Percentiles rank a stretch among this genome's conserved stretches.
phyloP scores from a whole-genome alignment of 345 rosid species.

The Hibiscus mutabilis region DNA sequence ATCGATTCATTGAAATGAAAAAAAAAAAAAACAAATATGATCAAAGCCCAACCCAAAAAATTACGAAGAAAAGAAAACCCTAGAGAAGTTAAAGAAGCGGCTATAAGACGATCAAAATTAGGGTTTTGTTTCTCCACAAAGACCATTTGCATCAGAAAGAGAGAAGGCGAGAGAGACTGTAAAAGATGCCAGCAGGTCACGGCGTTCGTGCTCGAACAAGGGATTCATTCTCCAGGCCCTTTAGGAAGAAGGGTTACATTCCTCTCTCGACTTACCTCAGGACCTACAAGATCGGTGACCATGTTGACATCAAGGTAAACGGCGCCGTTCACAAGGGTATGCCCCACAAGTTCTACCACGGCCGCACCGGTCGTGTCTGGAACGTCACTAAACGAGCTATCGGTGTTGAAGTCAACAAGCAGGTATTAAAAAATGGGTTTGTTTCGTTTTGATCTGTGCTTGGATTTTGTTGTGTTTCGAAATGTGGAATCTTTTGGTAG shows the following conservation, averaged over 20 bases:
- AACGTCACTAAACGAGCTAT: not conserved
- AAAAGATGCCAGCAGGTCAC: not conserved
- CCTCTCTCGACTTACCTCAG: not conserved
- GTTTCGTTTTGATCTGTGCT: too few relatives aligned
- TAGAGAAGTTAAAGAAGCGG: not conserved
- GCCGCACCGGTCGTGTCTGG: not conserved
- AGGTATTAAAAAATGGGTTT: not conserved
- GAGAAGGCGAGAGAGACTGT: not conserved
- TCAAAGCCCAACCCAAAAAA: not conserved
- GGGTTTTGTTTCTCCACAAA: not conserved
- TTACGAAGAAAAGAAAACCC: not conserved
- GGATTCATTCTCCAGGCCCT: not conserved
- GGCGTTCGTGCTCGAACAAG: not conserved
- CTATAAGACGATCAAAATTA: not conserved
- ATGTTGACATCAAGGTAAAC: not conserved
- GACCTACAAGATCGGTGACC: not conserved
- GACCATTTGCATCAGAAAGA: not conserved
- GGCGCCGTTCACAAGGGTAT: not conserved
- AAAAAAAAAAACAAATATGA: not conserved
- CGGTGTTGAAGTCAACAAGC: not conserved
- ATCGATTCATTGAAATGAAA: too few relatives aligned
- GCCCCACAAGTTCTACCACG: not conserved
- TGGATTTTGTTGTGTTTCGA: not conserved
- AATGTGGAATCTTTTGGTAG: too few relatives aligned
- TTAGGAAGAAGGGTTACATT: not conserved